Evolutionary conservation across 495 filamentous ascomycete species (phyloP).

Genomic region (Penicilliopsis zonata): DNA sequence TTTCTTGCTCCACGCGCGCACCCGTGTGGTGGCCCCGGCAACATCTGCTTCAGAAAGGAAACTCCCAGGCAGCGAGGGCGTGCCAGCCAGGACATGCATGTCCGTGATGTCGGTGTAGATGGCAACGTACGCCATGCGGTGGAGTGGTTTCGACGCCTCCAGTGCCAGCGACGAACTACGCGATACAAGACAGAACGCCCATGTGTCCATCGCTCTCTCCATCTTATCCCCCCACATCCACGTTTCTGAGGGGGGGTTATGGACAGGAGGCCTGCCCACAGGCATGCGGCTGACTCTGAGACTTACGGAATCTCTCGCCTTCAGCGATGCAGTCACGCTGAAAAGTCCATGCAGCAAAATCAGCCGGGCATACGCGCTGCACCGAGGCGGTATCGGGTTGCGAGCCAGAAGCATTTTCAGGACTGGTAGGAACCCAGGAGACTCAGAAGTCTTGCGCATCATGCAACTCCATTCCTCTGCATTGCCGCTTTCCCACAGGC

Average conservation of each 20-base stretch:
- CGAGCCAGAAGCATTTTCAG: slow-evolving; percentile 2
- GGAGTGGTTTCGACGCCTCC: slow-evolving; percentile 2
- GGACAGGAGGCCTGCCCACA: too few relatives aligned
- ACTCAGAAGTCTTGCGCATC: slow-evolving; percentile 5
- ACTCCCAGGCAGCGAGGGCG: slow-evolving; percentile 4
- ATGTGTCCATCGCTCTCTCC: too few relatives aligned
- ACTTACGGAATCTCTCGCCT: too few relatives aligned
- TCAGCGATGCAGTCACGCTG: slow-evolving; percentile 4
- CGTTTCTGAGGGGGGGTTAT: too few relatives aligned
- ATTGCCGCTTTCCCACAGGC: slow-evolving; percentile 8
- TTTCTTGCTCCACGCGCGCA: slow-evolving; percentile 3
- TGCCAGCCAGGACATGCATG: slow-evolving; percentile 5
- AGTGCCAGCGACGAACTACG: too few relatives aligned
- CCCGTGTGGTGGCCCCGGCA: slow-evolving; percentile 1
- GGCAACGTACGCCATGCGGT: slow-evolving; percentile 8
- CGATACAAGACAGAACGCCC: too few relatives aligned
- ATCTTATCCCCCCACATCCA: too few relatives aligned
- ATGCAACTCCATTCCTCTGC: slow-evolving; percentile 3
- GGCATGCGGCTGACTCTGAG: too few relatives aligned
- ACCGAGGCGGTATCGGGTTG: slow-evolving; percentile 3
- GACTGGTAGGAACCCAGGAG: slow-evolving; percentile 4
- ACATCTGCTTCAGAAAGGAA: slow-evolving; percentile 2
- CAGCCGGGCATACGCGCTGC: slow-evolving; percentile 3
- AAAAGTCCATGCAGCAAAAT: slow-evolving; percentile 3
- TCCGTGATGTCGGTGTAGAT: slow-evolving; percentile 6